Base-by-base conservation (phyloP, 805 yeast species). In the Yarrowia alimentaria region DNA sequence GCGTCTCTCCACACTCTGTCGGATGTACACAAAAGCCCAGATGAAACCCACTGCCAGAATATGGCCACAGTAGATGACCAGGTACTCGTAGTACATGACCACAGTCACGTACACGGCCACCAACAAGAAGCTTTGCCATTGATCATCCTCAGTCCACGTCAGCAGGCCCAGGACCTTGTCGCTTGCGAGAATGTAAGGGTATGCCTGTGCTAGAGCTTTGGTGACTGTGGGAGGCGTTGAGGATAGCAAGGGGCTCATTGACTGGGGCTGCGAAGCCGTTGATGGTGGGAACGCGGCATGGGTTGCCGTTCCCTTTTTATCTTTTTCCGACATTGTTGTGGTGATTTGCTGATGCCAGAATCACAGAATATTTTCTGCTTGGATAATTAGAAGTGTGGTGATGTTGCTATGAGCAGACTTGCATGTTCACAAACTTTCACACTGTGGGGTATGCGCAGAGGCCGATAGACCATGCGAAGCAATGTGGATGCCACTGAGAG, bases 221-320 rank as follows among this genome's bases (percentile, higher is more conserved):
- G 95, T 82, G 11, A 91, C 87, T 0, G 89, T 79, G 2, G 96
- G 93, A 2, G 98, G 98, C 0, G 99, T 93, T 18, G 88, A 79
- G 29, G 88, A 74, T 57, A 93, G 73, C 47, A 93, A 72, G 56
- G 97, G 96, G 3, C 96, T 85, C 1, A 93, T 76, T 54, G 77
- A 64, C 38, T 67, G 64, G 30, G 65, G 64, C 70, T 47, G 79
- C 72, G 56, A 51, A 22, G 63, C 56, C 20, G 62, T 61, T 0
- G 66, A 55, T 7, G 70, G 68, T 13, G 66, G 64, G 55, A 68
- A 68, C 12, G 67, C 57, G 11, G 71, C 71, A 51, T 62, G 60
- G 6, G 67, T 66, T 22, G 64, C 61, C 51, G 57, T 16, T 20
- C 29, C 20, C 29, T 30, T 31, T 31, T 43, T 40, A 13, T 40